Percentiles rank a stretch among this genome's conserved stretches.
Evolutionary conservation across 768 basidiomycete species (phyloP).

Genomic region (Boletus edulis): DNA sequence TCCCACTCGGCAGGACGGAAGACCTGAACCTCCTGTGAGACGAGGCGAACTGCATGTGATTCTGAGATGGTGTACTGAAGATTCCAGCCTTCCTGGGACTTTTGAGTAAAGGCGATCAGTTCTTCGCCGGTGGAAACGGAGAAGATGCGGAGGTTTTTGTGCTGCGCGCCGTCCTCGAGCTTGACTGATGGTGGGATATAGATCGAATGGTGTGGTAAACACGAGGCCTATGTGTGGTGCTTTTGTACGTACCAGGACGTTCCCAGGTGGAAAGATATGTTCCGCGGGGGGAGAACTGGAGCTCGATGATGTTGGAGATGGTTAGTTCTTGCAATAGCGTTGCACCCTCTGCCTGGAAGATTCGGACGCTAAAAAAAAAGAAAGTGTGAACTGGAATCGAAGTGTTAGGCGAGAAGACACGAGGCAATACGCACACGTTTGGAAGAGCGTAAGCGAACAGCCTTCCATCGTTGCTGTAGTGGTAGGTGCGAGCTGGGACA

Average conservation of each 20-base stretch:
- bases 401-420: slow-evolving; percentile 9
- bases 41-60: slow-evolving; percentile 79
- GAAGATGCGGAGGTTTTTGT: slow-evolving; percentile 94
- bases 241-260: slow-evolving; percentile 58
- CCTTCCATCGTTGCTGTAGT: slow-evolving; percentile 85
- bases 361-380: slow-evolving; percentile 58
- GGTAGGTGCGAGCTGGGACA: slow-evolving; percentile 68
- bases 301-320: slow-evolving; percentile 73
- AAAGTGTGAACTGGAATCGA: slow-evolving; percentile 10
- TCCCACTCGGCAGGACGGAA: slow-evolving; percentile 79
- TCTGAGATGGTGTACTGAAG: slow-evolving; percentile 90
- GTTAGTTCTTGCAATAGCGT: slow-evolving; percentile 73
- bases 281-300: slow-evolving; percentile 91
- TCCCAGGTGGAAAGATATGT: slow-evolving; percentile 97
- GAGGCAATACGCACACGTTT: slow-evolving; percentile 51
- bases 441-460: slow-evolving; percentile 84
- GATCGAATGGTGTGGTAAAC: slow-evolving; percentile 12
- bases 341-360: slow-evolving; percentile 72
- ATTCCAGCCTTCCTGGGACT: slow-evolving; percentile 89
- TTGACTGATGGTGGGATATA: slow-evolving; percentile 48
- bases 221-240: slow-evolving; percentile 20
- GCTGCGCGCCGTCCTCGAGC: slow-evolving; percentile 84
- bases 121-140: slow-evolving; percentile 83
- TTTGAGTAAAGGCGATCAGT: slow-evolving; percentile 84
- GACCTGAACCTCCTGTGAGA: slow-evolving; percentile 79